Percentiles rank a stretch among this genome's conserved stretches.
These are phyloP conservation scores for Saccharomycopsis amapae DNA, from an alignment of 805 yeast genomes.

Conservation along the genomic window DNA sequence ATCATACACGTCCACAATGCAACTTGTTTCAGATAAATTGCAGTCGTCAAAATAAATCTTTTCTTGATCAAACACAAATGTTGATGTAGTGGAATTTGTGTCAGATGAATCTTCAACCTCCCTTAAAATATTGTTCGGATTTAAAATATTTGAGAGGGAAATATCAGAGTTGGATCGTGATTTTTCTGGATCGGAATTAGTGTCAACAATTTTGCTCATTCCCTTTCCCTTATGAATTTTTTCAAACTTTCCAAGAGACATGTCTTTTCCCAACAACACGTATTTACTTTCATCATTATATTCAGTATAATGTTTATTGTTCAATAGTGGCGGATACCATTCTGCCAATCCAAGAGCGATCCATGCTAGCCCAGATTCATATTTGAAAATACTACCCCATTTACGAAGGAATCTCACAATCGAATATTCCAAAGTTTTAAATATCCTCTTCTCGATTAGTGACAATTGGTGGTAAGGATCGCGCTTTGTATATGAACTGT, in stretches of 20 bases:
- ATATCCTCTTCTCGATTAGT: slow-evolving; percentile 43
- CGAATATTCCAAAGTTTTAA: slow-evolving; percentile 50
- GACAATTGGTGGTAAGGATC: slow-evolving; percentile 22
- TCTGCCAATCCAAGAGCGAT: slow-evolving; percentile 82
- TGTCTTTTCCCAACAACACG: slow-evolving; percentile 51
- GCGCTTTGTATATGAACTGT: slow-evolving; percentile 3
- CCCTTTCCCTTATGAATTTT: slow-evolving; percentile 6
- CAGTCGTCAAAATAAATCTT: slow-evolving; percentile 12
- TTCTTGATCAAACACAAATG: slow-evolving; percentile 1
- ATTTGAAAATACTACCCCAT: slow-evolving; percentile 73
- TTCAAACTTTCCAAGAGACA: slow-evolving; percentile 7
- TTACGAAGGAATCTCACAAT: slow-evolving; percentile 58
- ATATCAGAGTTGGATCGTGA: neutral
- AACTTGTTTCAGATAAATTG: slow-evolving; percentile 12
- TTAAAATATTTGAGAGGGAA: neutral
- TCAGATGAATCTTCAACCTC: slow-evolving; percentile 3
- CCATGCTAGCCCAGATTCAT: slow-evolving; percentile 83
- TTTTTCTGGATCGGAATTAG: neutral
- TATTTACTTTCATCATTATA: slow-evolving; percentile 29
- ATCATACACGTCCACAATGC: slow-evolving; percentile 14
- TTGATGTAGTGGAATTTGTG: slow-evolving; percentile 5
- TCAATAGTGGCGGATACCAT: slow-evolving; percentile 66
- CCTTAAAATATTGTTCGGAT: neutral
- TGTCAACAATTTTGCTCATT: neutral
- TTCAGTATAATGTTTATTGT: slow-evolving; percentile 30